Base-by-base conservation (phyloP, 768 basidiomycete species). In the Lactifluus hygrophoroides region DNA sequence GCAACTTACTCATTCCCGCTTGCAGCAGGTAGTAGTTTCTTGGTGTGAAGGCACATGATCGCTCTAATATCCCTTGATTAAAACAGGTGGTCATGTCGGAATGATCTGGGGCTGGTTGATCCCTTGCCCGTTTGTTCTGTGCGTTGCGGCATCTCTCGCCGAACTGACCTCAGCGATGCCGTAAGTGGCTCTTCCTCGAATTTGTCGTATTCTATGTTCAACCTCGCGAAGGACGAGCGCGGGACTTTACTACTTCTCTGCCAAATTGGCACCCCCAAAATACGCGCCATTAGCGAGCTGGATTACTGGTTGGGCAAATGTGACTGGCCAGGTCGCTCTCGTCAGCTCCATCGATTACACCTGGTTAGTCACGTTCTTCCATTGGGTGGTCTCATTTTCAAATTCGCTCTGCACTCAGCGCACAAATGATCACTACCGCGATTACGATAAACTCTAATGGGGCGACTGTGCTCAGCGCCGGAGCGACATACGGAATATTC, bases 31-130 rank as follows among this genome's bases (percentile, higher is more conserved):
- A 55, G n/a, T 76, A 65, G 16, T 30, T 38, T 46, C 27, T 38
- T 21, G 11, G 30, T 55, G 25, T 27, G 27, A 37, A 19, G 34
- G 2, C 21, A 16, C 8, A 3, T 42, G 42, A n/a, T 44, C 11
- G 17, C 3, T 53, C 35, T 27, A 56, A 40, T 28, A 28, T 47
- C 50, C 40, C 19, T 32, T 16, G 51, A 54, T 27, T 45, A 30
- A 0, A 7, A 11, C 51, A 82, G 86, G 86, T 54, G 86, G 86
- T 3, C 86, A 88, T 69, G 84, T 86, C 23, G 86, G 86, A 16
- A 81, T 88, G 77, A 79, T 87, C 19, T 88, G 82, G 73, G 86
- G 86, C 37, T 88, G 86, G 86, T 70, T 87, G 27, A 84, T 87
- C 63, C 86, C 86, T 6, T 77, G 76, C 63, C 71, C 83, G 46